Evolutionary conservation across 306 rosid species (phyloP).

Genomic region (Quercus suber): DNA sequence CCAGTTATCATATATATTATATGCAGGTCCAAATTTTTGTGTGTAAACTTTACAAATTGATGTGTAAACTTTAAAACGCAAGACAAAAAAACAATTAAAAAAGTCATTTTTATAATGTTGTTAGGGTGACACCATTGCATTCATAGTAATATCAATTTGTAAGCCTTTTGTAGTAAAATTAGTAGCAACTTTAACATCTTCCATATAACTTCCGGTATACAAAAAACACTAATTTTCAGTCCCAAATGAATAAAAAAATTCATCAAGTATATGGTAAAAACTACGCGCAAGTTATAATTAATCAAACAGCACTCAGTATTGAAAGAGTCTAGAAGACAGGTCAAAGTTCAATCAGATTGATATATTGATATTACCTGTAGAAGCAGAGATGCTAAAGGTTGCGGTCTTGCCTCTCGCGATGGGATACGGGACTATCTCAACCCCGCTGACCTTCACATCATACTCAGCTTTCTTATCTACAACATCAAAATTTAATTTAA

Average conservation of each 20-base stretch:
- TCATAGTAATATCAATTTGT: no score
- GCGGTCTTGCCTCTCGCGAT: conserved; percentile 72
- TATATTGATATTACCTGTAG: conserved; percentile 44
- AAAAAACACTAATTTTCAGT: neutral
- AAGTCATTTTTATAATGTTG: no score
- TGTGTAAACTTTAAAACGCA: no score
- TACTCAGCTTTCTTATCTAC: conserved; percentile 66
- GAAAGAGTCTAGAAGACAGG: neutral
- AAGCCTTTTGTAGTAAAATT: no score
- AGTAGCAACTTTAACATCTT: neutral
- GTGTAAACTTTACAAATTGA: no score
- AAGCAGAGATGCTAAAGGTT: conserved; percentile 72
- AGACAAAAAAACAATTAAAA: no score
- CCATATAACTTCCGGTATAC: neutral
- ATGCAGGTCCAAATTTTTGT: no score
- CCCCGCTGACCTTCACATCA: conserved; percentile 61
- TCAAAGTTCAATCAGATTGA: neutral
- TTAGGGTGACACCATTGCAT: no score
- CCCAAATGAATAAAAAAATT: neutral
- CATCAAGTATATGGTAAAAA: neutral
- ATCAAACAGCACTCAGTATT: neutral
- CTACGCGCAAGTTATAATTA: neutral
- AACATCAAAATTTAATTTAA: neutral
- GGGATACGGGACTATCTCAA: conserved; percentile 75
- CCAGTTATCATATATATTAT: neutral